A percentile compares a stretch with the other conserved stretches of the same genome.
Conservation (phyloP, 768 basidiomycete genomes). For the Tulasnella calospora region DNA sequence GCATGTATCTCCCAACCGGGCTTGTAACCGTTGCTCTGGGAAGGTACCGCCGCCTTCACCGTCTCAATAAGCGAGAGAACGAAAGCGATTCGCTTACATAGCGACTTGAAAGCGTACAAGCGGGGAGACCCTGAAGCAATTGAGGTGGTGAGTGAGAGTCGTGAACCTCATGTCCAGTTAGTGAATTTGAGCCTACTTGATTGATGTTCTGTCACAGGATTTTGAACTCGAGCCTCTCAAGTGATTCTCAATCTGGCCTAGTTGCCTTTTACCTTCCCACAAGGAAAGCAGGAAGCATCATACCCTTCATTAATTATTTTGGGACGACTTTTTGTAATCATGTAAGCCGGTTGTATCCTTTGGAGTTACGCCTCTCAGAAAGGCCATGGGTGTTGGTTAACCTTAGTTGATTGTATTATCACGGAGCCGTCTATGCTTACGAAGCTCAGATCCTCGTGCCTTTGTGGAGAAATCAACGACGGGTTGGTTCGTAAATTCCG, state of each 20-base stretch:
- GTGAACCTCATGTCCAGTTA: neutral
- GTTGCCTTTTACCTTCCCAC: neutral
- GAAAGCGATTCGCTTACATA: neutral
- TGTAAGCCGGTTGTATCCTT: neutral
- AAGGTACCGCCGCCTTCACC: neutral
- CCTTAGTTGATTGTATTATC: neutral
- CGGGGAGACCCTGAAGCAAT: neutral
- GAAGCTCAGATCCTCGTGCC: too few species aligned
- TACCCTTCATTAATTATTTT: neutral
- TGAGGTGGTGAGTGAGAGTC: neutral
- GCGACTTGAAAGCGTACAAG: neutral
- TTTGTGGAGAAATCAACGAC: too few species aligned
- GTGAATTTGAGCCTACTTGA: neutral
- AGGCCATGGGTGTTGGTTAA: neutral
- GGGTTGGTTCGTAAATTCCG: too few species aligned
- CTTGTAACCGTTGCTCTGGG: neutral
- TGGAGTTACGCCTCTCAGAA: neutral
- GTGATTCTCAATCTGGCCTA: neutral
- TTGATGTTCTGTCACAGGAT: neutral
- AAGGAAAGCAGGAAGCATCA: neutral
- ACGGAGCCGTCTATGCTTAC: neutral
- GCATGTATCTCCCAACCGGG: neutral
- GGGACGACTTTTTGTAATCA: neutral
- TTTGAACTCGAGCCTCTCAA: neutral
- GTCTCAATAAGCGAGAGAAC: neutral